Evolutionary conservation across 2,329 filamentous ascomycete species (phyloP).

Genomic region (Fusarium nematophilum): DNA sequence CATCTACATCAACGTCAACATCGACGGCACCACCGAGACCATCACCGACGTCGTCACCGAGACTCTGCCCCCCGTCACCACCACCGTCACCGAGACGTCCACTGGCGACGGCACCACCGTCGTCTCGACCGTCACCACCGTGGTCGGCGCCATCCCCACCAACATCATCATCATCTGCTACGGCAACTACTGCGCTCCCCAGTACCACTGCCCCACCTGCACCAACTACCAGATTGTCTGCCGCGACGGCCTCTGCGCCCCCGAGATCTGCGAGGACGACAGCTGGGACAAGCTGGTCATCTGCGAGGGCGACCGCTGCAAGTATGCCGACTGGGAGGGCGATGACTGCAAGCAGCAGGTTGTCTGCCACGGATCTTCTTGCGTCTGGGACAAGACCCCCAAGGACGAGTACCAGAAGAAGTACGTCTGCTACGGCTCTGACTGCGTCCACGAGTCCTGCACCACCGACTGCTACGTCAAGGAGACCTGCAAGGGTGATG

Average conservation of each 20-base stretch:
- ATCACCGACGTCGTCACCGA: constrained; percentile 35
- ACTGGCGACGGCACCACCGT: constrained; percentile 40
- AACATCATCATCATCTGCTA: constrained; percentile 44
- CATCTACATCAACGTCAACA: constrained; percentile 35
- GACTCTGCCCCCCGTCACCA: constrained; percentile 43
- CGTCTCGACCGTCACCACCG: constrained; percentile 38
- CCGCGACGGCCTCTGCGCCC: constrained; percentile 48
- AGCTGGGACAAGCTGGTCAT: constrained; percentile 47
- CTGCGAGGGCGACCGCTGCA: constrained; percentile 47
- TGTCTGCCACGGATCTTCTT: constrained; percentile 48
- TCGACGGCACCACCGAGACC: constrained; percentile 16
- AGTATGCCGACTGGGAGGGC: constrained; percentile 46
- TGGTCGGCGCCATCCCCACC: constrained; percentile 35
- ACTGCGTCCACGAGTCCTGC: constrained; percentile 48
- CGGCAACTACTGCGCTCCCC: constrained; percentile 45
- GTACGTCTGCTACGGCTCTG: constrained; percentile 46
- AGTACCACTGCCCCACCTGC: constrained; percentile 45
- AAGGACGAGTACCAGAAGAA: constrained; percentile 46
- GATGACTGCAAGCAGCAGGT: constrained; percentile 49
- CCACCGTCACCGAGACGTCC: constrained; percentile 43
- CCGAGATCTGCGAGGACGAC: constrained; percentile 41
- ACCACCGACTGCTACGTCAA: constrained; percentile 46
- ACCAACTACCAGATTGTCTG: constrained; percentile 47
- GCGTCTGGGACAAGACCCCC: constrained; percentile 44
- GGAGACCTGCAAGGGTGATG: constrained; percentile 39